phyloP scores from a whole-genome alignment of 768 basidiomycete genomes.

The Lactifluus echinatus region DNA sequence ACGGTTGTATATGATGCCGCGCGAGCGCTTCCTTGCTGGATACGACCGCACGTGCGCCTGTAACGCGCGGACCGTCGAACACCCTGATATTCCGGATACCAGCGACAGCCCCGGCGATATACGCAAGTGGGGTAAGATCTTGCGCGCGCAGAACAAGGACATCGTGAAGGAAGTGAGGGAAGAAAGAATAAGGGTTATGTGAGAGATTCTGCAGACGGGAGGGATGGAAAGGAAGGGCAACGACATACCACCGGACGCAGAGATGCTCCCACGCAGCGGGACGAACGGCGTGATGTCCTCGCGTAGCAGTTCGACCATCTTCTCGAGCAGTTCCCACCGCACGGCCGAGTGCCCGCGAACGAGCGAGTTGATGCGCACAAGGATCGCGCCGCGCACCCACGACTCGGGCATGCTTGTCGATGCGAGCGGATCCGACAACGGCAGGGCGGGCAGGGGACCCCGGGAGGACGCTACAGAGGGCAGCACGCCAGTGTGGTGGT shows the following conservation, averaged over 20 bases:
- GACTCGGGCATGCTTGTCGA: constrained; percentile 72
- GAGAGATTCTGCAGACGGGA: not conserved
- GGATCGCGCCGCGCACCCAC: constrained; percentile 86
- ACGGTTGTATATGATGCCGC: constrained; percentile 50
- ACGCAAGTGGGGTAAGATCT: constrained; percentile 21
- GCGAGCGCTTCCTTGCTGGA: constrained; percentile 49
- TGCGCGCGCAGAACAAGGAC: not conserved
- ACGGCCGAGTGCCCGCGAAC: constrained; percentile 85
- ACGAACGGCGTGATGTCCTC: constrained; percentile 72
- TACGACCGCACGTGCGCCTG: constrained; percentile 40
- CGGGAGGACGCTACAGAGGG: constrained; percentile 33
- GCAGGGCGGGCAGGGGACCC: constrained; percentile 44
- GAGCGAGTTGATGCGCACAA: constrained; percentile 83
- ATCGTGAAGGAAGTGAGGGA: not conserved
- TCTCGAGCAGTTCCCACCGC: constrained; percentile 69
- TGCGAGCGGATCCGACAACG: constrained; percentile 60
- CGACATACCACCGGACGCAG: constrained; percentile 65
- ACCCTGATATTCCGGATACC: constrained; percentile 78
- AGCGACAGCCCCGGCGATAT: constrained; percentile 56
- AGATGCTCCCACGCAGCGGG: constrained; percentile 79
- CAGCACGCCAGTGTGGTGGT: constrained; percentile 69
- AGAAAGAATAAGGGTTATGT: too few relatives aligned
- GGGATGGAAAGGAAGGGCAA: not conserved
- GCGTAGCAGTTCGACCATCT: constrained; percentile 62
- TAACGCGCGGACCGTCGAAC: constrained; percentile 44